Evolutionary conservation across 306 rosid species (phyloP).

Genomic region (Trichosanthes cucumerina): DNA sequence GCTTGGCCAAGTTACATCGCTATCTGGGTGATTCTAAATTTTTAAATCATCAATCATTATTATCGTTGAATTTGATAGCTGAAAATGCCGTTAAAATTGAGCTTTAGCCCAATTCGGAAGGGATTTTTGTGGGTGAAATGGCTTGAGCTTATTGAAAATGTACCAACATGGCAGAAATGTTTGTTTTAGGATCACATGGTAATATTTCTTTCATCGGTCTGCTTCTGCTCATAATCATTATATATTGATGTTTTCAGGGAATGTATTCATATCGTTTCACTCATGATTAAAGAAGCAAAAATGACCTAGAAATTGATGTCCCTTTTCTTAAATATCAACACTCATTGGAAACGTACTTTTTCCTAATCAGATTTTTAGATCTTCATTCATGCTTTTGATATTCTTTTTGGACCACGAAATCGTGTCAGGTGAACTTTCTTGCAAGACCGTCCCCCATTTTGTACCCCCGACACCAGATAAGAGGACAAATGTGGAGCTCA

Average conservation of each 20-base stretch:
- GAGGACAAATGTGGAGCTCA: conserved; percentile 19
- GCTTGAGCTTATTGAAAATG: background rate
- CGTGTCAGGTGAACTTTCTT: conserved; percentile 13
- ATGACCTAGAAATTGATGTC: background rate
- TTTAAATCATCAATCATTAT: background rate
- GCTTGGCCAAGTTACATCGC: background rate
- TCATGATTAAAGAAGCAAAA: background rate
- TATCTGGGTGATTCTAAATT: background rate
- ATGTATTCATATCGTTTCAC: background rate
- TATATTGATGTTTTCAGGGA: background rate
- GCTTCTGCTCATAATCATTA: background rate
- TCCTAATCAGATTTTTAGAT: background rate
- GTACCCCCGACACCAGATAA: conserved; percentile 43
- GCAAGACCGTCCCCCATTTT: conserved; percentile 21
- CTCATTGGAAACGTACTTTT: background rate
- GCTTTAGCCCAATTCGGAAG: background rate
- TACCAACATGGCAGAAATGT: background rate
- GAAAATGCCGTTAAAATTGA: background rate
- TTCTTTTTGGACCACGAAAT: background rate
- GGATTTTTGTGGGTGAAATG: background rate
- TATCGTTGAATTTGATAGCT: background rate
- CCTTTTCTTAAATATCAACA: background rate
- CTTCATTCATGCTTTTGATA: background rate
- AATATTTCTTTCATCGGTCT: background rate
- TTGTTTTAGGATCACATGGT: background rate